Conservation (phyloP, 2,329 filamentous ascomycete genomes). For the Ceratocystis huliohia region DNA sequence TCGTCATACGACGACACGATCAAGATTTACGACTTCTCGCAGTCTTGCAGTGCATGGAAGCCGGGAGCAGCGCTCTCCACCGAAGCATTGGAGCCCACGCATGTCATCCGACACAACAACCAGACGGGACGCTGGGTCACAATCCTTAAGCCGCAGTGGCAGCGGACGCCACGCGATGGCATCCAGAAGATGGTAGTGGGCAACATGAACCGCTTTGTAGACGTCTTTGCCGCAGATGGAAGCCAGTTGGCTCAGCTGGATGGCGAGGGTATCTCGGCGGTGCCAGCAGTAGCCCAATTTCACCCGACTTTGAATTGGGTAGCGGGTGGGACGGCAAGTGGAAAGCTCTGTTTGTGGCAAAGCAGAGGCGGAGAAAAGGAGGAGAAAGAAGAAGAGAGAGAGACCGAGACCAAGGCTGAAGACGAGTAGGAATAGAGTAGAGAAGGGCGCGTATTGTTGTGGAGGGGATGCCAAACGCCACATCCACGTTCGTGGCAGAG, state of each 20-base stretch:
- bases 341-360: constrained; percentile 77
- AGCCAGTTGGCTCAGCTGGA: constrained; percentile 80
- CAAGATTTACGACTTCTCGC: constrained; percentile 74
- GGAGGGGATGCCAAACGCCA: background rate
- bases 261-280: constrained; percentile 82
- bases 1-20: constrained; percentile 91
- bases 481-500: background rate
- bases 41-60: constrained; percentile 43
- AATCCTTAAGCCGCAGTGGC: constrained; percentile 75
- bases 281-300: constrained; percentile 83
- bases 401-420: background rate
- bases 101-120: constrained; percentile 73
- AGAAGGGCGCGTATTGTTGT: background rate
- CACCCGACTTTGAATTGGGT: constrained; percentile 86
- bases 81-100: constrained; percentile 53
- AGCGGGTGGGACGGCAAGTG: constrained; percentile 78
- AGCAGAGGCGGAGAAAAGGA: background rate
- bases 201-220: constrained; percentile 96
- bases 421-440: background rate
- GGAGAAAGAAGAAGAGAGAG: background rate
- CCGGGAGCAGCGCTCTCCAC: constrained; percentile 45
- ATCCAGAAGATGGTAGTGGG: constrained; percentile 84
- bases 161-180: constrained; percentile 60
- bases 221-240: constrained; percentile 71
- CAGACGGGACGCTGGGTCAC: constrained; percentile 94